phyloP scores from a whole-genome alignment of 1,284 basidiomycete species.

The Ustilago vetiveriae region DNA sequence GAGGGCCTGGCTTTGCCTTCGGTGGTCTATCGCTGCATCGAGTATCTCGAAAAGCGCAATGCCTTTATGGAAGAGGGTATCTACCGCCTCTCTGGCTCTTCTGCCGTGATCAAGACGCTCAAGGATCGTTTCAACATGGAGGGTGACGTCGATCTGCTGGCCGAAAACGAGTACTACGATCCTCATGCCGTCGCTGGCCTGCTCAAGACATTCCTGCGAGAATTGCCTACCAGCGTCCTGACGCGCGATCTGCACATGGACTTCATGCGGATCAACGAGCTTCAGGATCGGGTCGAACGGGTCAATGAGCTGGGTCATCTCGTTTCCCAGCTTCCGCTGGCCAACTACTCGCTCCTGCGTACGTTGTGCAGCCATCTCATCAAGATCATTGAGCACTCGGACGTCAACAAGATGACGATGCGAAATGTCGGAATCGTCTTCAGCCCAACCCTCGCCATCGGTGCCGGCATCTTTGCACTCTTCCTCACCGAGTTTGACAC shows the following conservation, averaged over 20 bases:
- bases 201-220: constrained; percentile 63
- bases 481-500: constrained; percentile 62
- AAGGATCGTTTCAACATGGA: constrained; percentile 89
- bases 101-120: constrained; percentile 88
- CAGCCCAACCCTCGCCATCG: constrained; percentile 63
- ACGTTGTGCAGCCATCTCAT: constrained; percentile 95
- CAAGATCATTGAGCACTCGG: constrained; percentile 87
- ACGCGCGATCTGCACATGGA: constrained; percentile 61
- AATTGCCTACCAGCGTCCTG: constrained; percentile 60
- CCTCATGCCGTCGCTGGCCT: constrained; percentile 63
- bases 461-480: constrained; percentile 59
- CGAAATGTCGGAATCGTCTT: constrained; percentile 97
- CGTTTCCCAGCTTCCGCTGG: constrained; percentile 84
- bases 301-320: constrained; percentile 85
- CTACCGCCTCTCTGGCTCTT: constrained; percentile 76
- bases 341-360: constrained; percentile 92
- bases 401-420: constrained; percentile 97
- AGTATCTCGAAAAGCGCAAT: constrained; percentile 74
- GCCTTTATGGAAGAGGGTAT: constrained; percentile 97
- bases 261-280: constrained; percentile 71
- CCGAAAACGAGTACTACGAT: constrained; percentile 54
- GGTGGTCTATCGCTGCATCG: constrained; percentile 85
- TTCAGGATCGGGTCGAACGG: constrained; percentile 85
- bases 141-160: constrained; percentile 63
- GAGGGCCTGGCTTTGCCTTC: constrained; percentile 82